Base-by-base conservation (phyloP, 306 rosid species). In the Dryas octopetala region DNA sequence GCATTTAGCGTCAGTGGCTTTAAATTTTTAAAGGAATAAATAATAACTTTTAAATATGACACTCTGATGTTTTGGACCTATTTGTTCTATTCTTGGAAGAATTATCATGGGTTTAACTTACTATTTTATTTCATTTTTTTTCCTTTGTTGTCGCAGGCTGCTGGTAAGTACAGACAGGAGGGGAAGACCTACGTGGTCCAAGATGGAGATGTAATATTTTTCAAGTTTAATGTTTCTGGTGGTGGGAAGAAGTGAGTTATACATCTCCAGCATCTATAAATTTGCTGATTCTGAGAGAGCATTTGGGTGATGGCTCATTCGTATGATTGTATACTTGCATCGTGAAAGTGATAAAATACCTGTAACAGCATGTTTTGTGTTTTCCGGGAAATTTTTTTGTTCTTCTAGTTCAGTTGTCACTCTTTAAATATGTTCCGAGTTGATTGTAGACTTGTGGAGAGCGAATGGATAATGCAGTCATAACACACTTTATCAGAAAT, bases 161-260 rank as follows among this genome's bases (percentile, higher is more conserved):
- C 88, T 63, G 97, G 98, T 59, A 96, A 90, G 85, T 96, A 96
- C 82, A 92, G 79, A 73, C 99, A 92, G 74, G 99, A 96, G 77
- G 99, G 99, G 5, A 96, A 96, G 85, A 92, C 98, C 0, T 96
- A 92, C 57, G 90, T 92, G 68, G 98, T 96, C 66, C 98, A 90
- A 86, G 99, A 96, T 79, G 99, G 88, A 23, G 99, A 92, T 81
- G 52, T 96, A 3, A 92, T 92, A 81, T 90, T 96, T 80, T 96
- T 96, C 80, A 96, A 96, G 86, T 96, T 96, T 60, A 96, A 96
- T 46, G 97, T 96, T 62, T 96, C 99, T 26, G 98, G 99, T 10
- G 98, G 99, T 47, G 99, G 99, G 6, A 92, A 96, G 86, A 96
- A 96, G 88, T 96, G 85, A 92, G 83, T 69, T 49, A 40, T 62